Conservation (phyloP, 2,329 filamentous ascomycete species). For the Neospermospora avenae region DNA sequence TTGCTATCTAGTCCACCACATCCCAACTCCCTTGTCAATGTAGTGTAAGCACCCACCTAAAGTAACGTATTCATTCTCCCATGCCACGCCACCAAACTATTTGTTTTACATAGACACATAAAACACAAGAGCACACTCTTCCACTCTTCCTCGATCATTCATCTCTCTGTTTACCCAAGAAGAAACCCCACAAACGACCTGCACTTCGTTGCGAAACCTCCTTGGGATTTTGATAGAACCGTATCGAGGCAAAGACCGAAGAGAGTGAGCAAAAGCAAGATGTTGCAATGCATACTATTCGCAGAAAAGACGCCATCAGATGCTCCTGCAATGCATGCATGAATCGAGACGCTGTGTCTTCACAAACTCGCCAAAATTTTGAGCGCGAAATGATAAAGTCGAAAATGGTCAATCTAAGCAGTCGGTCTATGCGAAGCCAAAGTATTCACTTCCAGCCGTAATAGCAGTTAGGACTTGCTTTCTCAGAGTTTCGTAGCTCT, state of each 20-base stretch:
- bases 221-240: too few relatives aligned
- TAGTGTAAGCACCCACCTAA: background rate
- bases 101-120: constrained; percentile 22
- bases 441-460: constrained; percentile 95
- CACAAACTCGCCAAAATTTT: constrained; percentile 18
- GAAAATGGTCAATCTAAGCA: background rate
- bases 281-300: too few relatives aligned
- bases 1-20: background rate
- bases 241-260: too few relatives aligned
- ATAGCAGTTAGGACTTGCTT: constrained; percentile 91
- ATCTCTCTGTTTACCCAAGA: background rate
- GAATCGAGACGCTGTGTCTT: constrained; percentile 15
- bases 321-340: constrained; percentile 22
- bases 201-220: constrained; percentile 34
- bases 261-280: too few relatives aligned
- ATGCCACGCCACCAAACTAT: constrained; percentile 9
- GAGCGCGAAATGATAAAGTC: too few relatives aligned
- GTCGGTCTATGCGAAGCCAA: constrained; percentile 77
- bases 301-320: constrained; percentile 29
- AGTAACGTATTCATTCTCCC: background rate
- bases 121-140: background rate
- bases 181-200: constrained; percentile 32
- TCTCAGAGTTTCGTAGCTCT: constrained; percentile 87
- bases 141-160: background rate
- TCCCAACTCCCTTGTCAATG: background rate